A percentile compares a stretch with the other conserved stretches of the same genome.
These are phyloP conservation scores for Mycena metata DNA, from an alignment of 768 basidiomycete species.

Conservation along the genomic window DNA sequence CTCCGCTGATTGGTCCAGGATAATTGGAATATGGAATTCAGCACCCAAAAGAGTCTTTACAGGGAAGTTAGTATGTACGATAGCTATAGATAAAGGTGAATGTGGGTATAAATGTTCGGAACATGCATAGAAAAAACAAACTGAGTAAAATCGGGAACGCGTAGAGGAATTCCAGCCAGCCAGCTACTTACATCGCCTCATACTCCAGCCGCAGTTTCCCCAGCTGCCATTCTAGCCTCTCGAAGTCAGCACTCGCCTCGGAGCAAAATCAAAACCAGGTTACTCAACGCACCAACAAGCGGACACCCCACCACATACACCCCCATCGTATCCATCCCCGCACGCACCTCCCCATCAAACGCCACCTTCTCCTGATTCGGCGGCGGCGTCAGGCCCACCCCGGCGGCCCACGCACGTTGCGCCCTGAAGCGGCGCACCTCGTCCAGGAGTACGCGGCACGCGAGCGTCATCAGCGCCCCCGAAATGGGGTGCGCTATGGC, in stretches of 20 bases:
- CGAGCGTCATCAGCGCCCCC: neutral
- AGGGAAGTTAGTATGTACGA: no score
- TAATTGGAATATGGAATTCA: no score
- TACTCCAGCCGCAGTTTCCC: neutral
- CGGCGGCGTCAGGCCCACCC: neutral
- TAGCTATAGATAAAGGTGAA: no score
- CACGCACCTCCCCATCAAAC: neutral
- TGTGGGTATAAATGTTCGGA: no score
- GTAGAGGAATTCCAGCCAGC: no score
- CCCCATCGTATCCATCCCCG: neutral
- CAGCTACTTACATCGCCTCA: neutral
- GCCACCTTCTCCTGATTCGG: neutral
- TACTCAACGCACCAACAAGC: neutral
- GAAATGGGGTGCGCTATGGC: neutral
- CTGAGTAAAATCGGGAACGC: no score
- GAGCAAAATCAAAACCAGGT: neutral
- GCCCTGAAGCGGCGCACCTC: neutral
- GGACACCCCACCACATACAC: neutral
- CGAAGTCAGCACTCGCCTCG: neutral
- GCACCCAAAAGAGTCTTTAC: no score
- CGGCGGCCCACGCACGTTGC: neutral
- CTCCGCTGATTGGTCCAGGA: no score
- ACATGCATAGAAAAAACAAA: no score
- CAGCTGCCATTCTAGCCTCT: neutral
- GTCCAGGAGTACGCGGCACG: constrained; percentile 9